Percentiles rank a stretch among this genome's conserved stretches.
Evolutionary conservation across 2,329 filamentous ascomycete species (phyloP).

Genomic region (Fusarium anguioides): DNA sequence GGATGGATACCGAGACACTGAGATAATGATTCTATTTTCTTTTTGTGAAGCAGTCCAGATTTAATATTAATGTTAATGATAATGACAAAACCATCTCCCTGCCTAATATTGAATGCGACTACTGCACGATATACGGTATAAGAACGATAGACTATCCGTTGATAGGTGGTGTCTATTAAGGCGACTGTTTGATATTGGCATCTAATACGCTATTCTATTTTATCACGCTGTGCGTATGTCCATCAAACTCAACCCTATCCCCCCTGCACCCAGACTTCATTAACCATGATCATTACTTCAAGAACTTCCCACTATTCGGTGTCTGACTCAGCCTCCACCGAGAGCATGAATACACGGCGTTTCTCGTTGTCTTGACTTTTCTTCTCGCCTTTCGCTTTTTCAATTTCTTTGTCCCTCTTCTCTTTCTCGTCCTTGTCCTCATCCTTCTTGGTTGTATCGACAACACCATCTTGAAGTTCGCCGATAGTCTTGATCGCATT

Average conservation of each 20-base stretch:
- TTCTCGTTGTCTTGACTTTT: conserved; percentile 33
- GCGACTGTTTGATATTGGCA: neutral
- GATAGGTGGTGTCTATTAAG: neutral
- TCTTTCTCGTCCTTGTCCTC: conserved; percentile 43
- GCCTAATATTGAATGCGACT: neutral
- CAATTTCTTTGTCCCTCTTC: conserved; percentile 23
- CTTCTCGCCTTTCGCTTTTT: conserved; percentile 6
- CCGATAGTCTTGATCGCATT: conserved; percentile 56
- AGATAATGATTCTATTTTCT: conserved; percentile 29
- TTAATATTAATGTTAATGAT: conserved; percentile 34
- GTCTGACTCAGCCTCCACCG: conserved; percentile 47
- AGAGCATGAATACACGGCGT: conserved; percentile 50
- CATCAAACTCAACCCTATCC: neutral
- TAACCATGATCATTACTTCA: neutral
- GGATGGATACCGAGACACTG: conserved; percentile 11
- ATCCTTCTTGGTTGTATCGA: conserved; percentile 50
- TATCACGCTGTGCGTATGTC: neutral
- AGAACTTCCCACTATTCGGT: conserved; percentile 14
- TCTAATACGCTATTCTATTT: neutral
- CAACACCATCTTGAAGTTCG: conserved; percentile 52
- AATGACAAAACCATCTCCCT: neutral
- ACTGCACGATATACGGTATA: neutral
- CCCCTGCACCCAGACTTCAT: neutral
- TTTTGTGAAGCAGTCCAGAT: conserved; percentile 24
- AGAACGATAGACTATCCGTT: neutral